A percentile compares a stretch with the other conserved stretches of the same genome.
phyloP scores from a whole-genome alignment of 257 asterid species.

The Solanum dulcamara region DNA sequence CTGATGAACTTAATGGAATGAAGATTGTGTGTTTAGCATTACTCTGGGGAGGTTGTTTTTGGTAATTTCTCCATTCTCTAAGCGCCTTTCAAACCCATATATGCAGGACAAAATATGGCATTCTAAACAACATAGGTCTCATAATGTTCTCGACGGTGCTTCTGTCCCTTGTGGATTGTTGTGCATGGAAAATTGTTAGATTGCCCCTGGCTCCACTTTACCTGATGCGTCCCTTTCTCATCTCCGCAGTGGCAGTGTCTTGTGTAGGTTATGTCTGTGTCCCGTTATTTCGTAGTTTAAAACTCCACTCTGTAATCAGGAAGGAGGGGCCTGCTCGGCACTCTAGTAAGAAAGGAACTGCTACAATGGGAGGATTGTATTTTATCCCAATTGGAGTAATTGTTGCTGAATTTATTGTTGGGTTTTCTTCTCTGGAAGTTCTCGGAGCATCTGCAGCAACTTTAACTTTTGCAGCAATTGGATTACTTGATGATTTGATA shows the following conservation, averaged over 20 bases:
- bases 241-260: conserved; percentile 44
- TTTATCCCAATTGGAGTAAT: conserved; percentile 71
- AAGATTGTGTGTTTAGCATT: not conserved
- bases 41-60: not conserved
- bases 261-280: conserved; percentile 72
- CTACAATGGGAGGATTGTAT: conserved; percentile 80
- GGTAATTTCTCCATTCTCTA: not conserved
- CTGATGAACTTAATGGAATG: not conserved
- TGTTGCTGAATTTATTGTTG: conserved; percentile 55
- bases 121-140: conserved; percentile 63
- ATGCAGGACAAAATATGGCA: conserved; percentile 62
- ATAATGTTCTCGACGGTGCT: conserved; percentile 35
- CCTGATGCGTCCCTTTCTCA: conserved; percentile 60
- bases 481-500: conserved; percentile 52
- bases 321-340: conserved; percentile 35
- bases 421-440: conserved; percentile 70
- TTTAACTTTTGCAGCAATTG: conserved; percentile 59
- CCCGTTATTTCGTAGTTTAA: conserved; percentile 61
- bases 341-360: conserved; percentile 61
- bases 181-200: conserved; percentile 86
- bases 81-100: not conserved
- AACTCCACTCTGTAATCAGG: conserved; percentile 38
- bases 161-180: conserved; percentile 63
- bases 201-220: conserved; percentile 77
- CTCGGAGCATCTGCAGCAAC: conserved; percentile 60